Evolutionary conservation across 352 stramenopile genomes (phyloP), one percentile per base, ranked within the genome.

Genomic region (Phytophthora pisi): DNA sequence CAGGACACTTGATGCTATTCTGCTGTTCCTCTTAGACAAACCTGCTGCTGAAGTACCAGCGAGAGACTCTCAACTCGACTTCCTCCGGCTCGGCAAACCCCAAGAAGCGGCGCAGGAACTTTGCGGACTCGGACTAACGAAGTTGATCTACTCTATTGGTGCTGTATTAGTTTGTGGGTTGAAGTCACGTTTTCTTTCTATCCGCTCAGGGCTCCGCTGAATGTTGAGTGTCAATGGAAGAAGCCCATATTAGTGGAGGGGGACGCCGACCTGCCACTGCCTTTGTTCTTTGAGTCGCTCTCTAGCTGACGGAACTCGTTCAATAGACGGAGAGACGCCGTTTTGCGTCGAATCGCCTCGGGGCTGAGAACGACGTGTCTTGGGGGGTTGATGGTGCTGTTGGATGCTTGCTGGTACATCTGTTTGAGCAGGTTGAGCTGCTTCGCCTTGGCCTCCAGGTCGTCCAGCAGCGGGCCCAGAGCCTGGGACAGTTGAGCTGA

Each of bases 371-470:
- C 82, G 7, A 79, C 51, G 23, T 79, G 74, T 7, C 78, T 74
- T 16, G 79, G 69, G 7, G 79, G 79, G 30, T 90, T 89, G 64
- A 90, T 90, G 24, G 72, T 85, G 57, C 79, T 90, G 54, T 68
- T 74, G 5, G 78, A 61, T 18, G 84, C 79, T 65, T 88, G 75
- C 16, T 88, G 72, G 60, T 77, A 84, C 10, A 90, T 73, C 40
- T 90, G 78, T 43, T 90, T 85, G 31, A 92, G 80, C 47, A 90
- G 57, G 45, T 90, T 81, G 11, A 92, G 61, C 50, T 92, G 78
- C 42, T 85, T 86, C n/a, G 72, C 76, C 64, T 92, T 90, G 40
- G 74, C 68, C 61, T 90, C 81, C 11, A 91, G 61, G 50, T 90
- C 82, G 49, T 91, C 80, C 18, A 91, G 61, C 51, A 90, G 62